phyloP scores from a whole-genome alignment of 2,329 filamentous ascomycete genomes.

The Epichloe uncinata region DNA sequence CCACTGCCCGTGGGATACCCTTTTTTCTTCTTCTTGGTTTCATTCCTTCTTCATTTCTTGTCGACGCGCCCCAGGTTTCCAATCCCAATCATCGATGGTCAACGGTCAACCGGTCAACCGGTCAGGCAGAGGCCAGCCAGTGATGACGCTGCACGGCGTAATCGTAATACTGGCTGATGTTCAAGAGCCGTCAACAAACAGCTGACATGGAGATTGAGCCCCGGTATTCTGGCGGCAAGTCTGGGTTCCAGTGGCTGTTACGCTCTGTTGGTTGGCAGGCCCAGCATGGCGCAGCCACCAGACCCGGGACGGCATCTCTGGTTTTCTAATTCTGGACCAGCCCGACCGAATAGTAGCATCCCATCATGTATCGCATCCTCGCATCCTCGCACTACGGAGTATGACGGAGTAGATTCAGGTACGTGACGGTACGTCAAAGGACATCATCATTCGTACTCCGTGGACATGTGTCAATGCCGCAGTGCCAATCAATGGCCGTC shows the following conservation, averaged over 20 bases:
- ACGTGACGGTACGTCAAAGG: neutral
- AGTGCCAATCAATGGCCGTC: constrained; percentile 1
- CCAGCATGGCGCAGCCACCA: constrained; percentile 21
- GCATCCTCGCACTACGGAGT: neutral
- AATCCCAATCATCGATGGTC: neutral
- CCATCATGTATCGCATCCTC: neutral
- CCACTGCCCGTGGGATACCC: neutral
- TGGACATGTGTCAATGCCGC: neutral
- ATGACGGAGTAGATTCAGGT: neutral
- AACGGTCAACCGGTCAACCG: neutral
- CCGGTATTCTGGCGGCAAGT: too few species aligned
- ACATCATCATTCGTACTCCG: neutral
- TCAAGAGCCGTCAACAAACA: too few species aligned
- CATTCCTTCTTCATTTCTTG: neutral
- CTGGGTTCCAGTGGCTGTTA: neutral
- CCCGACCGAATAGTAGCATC: neutral
- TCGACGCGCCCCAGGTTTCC: neutral
- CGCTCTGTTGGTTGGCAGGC: neutral
- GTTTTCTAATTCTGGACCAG: constrained; percentile 23
- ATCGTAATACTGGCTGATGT: too few species aligned
- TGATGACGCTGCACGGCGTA: neutral
- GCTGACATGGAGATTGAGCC: neutral
- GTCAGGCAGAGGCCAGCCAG: neutral
- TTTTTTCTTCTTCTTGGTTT: neutral
- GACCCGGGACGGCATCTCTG: constrained; percentile 11